Base-by-base conservation (phyloP, 2,329 filamentous ascomycete species). In the Fusarium setosum region DNA sequence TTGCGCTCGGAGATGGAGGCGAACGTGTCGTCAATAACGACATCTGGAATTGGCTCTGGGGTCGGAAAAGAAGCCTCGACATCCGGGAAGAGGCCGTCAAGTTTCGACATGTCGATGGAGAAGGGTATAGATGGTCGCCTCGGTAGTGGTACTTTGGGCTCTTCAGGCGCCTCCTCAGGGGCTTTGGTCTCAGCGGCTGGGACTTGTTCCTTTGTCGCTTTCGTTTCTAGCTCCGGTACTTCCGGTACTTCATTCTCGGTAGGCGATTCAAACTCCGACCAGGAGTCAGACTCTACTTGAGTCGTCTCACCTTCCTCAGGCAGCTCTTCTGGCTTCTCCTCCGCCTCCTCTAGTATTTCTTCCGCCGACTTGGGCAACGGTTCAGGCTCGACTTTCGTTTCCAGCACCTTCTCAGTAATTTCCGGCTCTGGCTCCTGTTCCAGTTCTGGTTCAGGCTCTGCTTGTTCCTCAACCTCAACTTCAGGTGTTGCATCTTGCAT, bases 1-100 rank as follows among this genome's bases (percentile, higher is more conserved):
- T 87, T 89, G 47, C 89, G 86, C 73, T 90, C 83, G 3, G 84
- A 83, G 4, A 84, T 82, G 3, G 81, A 79, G 5, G 79, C 77
- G 60, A 89, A 89, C 24, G 79, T 84, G 71, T 89, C 86, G 26
- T 74, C 74, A 17, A 86, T 79, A 41, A 84, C 73, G 26, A 78
- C 74, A 26, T 86, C 84, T 1, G 84, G 75, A 0, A 86, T 65
- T 4, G 69, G 70, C 38, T 76, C 77, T 2, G 77, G 69, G 1
- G 79, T 72, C 2, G 69, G 63, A 20, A 73, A 72, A 6, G 55
- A 55, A 3, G 68, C 21, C 15, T 65, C 57, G 2, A 67, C 70
- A 11, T 59, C 64, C 1, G 73, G 77, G 51, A 78, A 78, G 5
- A 82, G 68, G 2, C 66, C 59, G 24, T 78, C 74, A 0, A 81